Evolutionary conservation across 2,329 filamentous ascomycete species (phyloP), one percentile per base, ranked within the genome.

Genomic region (Raffaelea ambrosiae): DNA sequence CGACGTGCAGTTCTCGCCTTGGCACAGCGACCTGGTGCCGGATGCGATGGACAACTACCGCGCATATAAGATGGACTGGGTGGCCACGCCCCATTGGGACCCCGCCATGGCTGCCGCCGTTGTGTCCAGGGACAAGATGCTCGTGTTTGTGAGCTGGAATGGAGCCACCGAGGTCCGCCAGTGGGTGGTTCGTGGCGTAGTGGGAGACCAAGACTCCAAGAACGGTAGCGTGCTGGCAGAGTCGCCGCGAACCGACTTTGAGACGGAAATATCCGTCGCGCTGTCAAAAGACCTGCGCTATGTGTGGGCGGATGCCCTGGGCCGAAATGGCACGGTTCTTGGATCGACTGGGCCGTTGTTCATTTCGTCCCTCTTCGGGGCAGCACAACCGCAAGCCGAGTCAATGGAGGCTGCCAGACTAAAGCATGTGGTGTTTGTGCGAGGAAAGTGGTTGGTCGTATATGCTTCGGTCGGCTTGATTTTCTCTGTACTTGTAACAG

Each of bases 41-140:
- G 39, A 50, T 38, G 39, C 49, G 16, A 64, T 77, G 36, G 66
- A 65, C 43, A 76, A 72, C 44, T 81, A 81, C 54, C 70, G 77
- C 35, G 70, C 69, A 3, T 73, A 73, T 59, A 76, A 74, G 55
- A 71, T 68, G 53, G 63, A 70, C 47, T 83, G 77, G 74, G 64
- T 65, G 4, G 71, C 67, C 1, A 56, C 61, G 35, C 71, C 72
- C 4, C 63, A 60, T 20, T 70, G 65, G 21, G 66, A 61, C 35
- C 62, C 62, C 4, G 55, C 54, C 14, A 52, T 61, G 43, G 51
- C 56, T 2, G 26, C 13, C 7, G 26, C 7, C 7, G 26, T 29
- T 29, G 26, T 29, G 7, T 29, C 26, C n/a, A n/a, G n/a, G 26
- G 7, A 7, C 13, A 29, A 29, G 13, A 7, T 29, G 26, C 47